Conservation (phyloP, 2,329 filamentous ascomycete genomes). For the Botrytis aclada region DNA sequence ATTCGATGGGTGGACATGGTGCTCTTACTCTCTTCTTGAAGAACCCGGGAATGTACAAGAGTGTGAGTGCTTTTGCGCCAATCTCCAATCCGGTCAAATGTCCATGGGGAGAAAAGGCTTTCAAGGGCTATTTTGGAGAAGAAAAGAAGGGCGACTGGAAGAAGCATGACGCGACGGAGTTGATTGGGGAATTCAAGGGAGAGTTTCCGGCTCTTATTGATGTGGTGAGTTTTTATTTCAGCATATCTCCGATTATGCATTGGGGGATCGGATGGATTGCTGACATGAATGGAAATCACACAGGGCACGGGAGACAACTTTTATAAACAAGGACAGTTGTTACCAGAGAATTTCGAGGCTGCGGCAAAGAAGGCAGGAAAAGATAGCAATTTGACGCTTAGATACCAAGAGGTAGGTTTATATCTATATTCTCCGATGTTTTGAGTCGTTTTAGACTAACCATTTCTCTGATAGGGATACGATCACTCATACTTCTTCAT, state of each 20-base stretch:
- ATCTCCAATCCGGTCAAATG: conserved; percentile 82
- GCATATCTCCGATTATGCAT: neutral
- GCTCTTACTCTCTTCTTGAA: conserved; percentile 89
- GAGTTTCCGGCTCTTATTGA: conserved; percentile 79
- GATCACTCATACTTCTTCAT: conserved; percentile 99
- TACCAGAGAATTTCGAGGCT: conserved; percentile 87
- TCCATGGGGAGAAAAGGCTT: conserved; percentile 95
- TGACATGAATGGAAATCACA: neutral
- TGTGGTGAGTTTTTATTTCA: conserved; percentile 56
- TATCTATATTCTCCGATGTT: neutral
- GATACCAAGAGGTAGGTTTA: conserved; percentile 70
- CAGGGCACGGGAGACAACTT: conserved; percentile 93
- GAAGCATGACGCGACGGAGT: conserved; percentile 87
- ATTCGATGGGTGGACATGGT: conserved; percentile 97
- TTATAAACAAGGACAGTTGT: conserved; percentile 87
- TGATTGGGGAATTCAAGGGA: conserved; percentile 71
- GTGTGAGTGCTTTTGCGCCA: conserved; percentile 85
- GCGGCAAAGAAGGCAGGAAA: conserved; percentile 75
- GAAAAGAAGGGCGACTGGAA: conserved; percentile 74
- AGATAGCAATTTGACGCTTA: conserved; percentile 65
- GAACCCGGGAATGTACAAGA: conserved; percentile 86
- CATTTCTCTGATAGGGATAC: conserved; percentile 58
- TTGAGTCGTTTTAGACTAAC: conserved; percentile 16
- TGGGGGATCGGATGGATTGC: neutral
- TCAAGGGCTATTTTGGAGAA: conserved; percentile 82